phyloP scores from a whole-genome alignment of 2,329 filamentous ascomycete species.

The Ceratocystis eucalypticola region DNA sequence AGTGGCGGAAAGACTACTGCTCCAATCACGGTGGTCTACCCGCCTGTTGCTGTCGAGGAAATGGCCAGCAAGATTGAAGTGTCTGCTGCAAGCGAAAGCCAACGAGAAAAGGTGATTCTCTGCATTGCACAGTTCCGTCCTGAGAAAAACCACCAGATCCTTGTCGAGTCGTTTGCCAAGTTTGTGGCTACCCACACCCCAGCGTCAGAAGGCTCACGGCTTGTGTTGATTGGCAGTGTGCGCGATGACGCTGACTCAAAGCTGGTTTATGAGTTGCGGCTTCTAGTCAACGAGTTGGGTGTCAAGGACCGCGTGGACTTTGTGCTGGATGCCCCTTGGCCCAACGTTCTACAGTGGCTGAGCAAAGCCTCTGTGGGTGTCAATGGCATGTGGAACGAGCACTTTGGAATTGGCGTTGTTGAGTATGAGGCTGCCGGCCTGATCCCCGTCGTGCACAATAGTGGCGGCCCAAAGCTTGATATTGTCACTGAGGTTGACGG shows the following conservation, averaged over 20 bases:
- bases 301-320: constrained; percentile 79
- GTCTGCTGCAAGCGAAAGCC: constrained; percentile 51
- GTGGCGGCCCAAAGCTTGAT: constrained; percentile 82
- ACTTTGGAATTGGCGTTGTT: constrained; percentile 96
- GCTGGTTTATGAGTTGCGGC: constrained; percentile 72
- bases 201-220: constrained; percentile 43
- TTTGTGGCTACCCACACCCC: constrained; percentile 48
- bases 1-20: constrained; percentile 29
- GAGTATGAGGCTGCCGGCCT: constrained; percentile 95
- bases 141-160: constrained; percentile 87
- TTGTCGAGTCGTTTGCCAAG: constrained; percentile 69
- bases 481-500: constrained; percentile 77
- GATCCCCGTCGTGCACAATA: constrained; percentile 85
- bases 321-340: constrained; percentile 79
- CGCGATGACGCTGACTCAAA: constrained; percentile 68
- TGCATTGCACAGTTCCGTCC: constrained; percentile 97
- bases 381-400: constrained; percentile 99
- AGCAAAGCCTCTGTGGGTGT: constrained; percentile 68
- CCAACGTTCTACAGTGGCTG: constrained; percentile 69
- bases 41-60: constrained; percentile 80
- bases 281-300: constrained; percentile 73
- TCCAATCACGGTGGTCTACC: constrained; percentile 68
- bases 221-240: constrained; percentile 87
- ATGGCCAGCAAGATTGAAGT: constrained; percentile 63
- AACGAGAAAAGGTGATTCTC: constrained; percentile 58